Evolutionary conservation across 73 alveolate species (phyloP).

Genomic region (Tetrahymena elliotti): DNA sequence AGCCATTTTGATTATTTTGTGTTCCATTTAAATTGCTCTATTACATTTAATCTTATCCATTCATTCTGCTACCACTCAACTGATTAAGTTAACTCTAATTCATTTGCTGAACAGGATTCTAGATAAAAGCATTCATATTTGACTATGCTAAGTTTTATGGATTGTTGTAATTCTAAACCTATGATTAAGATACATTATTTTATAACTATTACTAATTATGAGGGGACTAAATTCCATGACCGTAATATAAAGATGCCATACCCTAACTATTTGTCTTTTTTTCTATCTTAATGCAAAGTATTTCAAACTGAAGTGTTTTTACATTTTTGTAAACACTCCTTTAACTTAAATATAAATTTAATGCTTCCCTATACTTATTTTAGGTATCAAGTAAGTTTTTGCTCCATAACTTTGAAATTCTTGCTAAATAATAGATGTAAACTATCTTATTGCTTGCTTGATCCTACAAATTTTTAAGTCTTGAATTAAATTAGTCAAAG

Average conservation of each 20-base stretch:
- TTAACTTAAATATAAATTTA: background rate
- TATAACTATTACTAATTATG: background rate
- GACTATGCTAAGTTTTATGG: background rate
- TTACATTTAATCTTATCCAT: background rate
- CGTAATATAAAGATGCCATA: background rate
- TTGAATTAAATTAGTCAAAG: background rate
- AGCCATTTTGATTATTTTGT: background rate
- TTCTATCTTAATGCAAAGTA: background rate
- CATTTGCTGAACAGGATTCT: background rate
- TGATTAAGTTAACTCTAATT: background rate
- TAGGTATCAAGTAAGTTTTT: background rate
- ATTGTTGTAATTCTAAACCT: background rate
- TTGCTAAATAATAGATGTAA: background rate
- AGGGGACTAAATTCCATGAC: background rate
- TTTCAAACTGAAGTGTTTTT: background rate
- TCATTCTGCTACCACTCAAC: background rate
- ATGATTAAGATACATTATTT: background rate
- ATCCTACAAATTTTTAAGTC: background rate
- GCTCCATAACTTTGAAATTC: background rate
- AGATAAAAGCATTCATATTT: background rate
- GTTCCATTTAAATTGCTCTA: background rate
- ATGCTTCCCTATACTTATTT: background rate
- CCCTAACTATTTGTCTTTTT: background rate
- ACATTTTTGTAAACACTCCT: background rate
- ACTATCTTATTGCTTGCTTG: background rate